Evolutionary conservation across 179 eudicot genomes (phyloP).

Genomic region (Carnegiea gigantea): DNA sequence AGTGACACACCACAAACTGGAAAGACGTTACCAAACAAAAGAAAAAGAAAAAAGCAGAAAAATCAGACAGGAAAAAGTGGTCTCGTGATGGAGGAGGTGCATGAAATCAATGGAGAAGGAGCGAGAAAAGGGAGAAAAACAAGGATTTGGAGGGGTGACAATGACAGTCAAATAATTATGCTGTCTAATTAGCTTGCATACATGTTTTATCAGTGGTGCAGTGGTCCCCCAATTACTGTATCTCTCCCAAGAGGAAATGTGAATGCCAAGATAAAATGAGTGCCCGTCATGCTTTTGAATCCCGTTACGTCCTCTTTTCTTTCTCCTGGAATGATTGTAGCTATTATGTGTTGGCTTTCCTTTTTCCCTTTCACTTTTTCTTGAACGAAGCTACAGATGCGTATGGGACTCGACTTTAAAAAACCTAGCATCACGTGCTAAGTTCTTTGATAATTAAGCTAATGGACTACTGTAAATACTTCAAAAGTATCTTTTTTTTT

Average conservation of each 20-base stretch:
- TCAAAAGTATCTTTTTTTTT: too few species aligned
- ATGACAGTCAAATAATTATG: slow-evolving; percentile 41
- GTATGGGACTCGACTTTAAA: too few species aligned
- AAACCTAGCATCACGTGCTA: too few species aligned
- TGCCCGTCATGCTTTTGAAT: not conserved
- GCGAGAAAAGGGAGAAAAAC: not conserved
- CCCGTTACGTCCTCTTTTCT: not conserved
- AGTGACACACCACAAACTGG: slow-evolving; percentile 25
- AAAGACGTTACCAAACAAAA: not conserved
- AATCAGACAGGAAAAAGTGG: slow-evolving; percentile 23
- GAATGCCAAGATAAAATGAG: not conserved
- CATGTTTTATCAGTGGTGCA: not conserved
- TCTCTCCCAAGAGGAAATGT: not conserved
- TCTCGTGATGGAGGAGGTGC: slow-evolving; percentile 17
- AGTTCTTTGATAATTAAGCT: too few species aligned
- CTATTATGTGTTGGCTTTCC: too few species aligned
- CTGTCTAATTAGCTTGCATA: slow-evolving; percentile 24
- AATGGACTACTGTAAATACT: too few species aligned
- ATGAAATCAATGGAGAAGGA: not conserved
- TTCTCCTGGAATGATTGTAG: not conserved
- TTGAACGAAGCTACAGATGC: too few species aligned
- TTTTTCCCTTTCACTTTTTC: not conserved
- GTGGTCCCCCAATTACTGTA: slow-evolving; percentile 20
- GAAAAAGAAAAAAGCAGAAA: not conserved
- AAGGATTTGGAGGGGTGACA: slow-evolving; percentile 20